Evolutionary conservation across 139 green algal genomes (phyloP).

Genomic region (Chlamydomonas urium): DNA sequence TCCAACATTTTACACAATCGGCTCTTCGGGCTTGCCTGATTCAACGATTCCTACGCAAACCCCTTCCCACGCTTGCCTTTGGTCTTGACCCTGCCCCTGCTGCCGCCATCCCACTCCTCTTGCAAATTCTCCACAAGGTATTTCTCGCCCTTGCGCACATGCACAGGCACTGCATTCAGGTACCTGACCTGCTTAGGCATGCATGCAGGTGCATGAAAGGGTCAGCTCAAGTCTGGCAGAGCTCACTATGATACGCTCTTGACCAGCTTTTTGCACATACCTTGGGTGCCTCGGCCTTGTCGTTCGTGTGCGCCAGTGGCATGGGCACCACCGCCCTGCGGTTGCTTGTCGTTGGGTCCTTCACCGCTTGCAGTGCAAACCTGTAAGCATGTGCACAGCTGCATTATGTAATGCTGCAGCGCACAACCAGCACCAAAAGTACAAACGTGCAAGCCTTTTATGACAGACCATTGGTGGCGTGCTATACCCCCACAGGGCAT

Average conservation of each 20-base stretch:
- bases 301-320: neutral
- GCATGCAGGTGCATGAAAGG: neutral
- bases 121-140: constrained; percentile 7
- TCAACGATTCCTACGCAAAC: constrained; percentile 7
- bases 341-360: neutral
- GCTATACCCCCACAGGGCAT: too few relatives aligned
- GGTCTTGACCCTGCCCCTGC: constrained; percentile 10
- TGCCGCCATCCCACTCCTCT: constrained; percentile 19
- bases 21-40: too few relatives aligned
- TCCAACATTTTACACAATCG: too few relatives aligned
- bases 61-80: constrained; percentile 17
- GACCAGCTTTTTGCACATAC: neutral
- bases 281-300: neutral
- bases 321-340: neutral
- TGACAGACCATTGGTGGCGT: too few relatives aligned
- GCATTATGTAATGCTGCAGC: neutral
- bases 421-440: neutral
- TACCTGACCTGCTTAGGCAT: constrained; percentile 8
- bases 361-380: constrained; percentile 4
- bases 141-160: constrained; percentile 10
- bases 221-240: neutral
- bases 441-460: too few relatives aligned
- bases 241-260: neutral
- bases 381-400: neutral
- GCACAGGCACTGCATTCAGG: constrained; percentile 1